Base-by-base conservation (phyloP, 352 stramenopile species). In the Globisporangium viniferum region DNA sequence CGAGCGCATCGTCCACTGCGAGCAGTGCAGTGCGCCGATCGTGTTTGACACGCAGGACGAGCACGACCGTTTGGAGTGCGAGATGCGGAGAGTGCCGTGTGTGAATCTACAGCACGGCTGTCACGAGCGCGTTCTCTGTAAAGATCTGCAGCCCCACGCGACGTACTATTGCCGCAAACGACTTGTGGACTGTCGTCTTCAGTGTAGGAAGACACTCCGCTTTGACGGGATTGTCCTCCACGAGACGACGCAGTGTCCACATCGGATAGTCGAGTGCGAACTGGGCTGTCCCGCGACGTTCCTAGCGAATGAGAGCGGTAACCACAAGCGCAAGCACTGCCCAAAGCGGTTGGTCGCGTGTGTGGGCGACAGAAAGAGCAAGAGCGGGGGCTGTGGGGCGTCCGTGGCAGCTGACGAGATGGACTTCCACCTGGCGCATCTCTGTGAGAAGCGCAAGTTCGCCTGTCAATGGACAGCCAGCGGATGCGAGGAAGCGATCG, bases 131-230 rank as follows among this genome's bases (percentile, higher is more conserved):
- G 61, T 92, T 0, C 51, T 76, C 5, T 84, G 76, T 9, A 48
- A 66, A 29, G 76, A 91, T 2, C 56, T 69, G 29, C 61, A 78
- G 1, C 31, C 67, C 18, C 86, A 94, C 58, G 72, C 78, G 20
- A 51, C 24, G 9, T 44, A 80, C 46, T 83, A 92, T 69, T 94
- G 86, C 62, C 82, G 82, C 35, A 87, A 91, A 67, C 74, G 86
- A 10, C 46, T 64, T 0, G 59, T 88, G 1, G 35, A 66, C 9
- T 94, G 86, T 61, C 84, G 84, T 2, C 71, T 82, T 0, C 64
- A 76, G 15, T 94, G 86, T 66, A 80, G 73, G 29, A 44, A 66
- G 4, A 67, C 66, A 0, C 59, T 93, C 35, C 66, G 31, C 20
- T 88, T 77, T 51, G 82, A 92, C 49, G 56, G 75, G 44, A 67